These are phyloP conservation scores for Diaporthe sp. DNA, from an alignment of 2,329 filamentous ascomycete genomes.

Conservation along the genomic window DNA sequence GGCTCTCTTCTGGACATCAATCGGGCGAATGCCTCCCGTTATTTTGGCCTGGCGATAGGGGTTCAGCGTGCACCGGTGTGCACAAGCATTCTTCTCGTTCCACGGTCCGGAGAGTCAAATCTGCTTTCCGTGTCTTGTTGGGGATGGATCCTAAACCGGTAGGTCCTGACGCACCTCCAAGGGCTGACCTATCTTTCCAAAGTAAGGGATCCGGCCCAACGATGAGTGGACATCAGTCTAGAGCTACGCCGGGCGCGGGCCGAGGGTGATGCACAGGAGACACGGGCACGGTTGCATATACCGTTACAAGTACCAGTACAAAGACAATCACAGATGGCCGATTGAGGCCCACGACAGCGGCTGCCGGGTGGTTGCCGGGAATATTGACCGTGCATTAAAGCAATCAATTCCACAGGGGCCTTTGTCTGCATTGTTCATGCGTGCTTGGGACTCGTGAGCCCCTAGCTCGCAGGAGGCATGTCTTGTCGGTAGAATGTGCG, in stretches of 20 bases:
- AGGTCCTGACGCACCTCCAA: neutral
- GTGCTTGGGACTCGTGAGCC: neutral
- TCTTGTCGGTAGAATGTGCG: neutral
- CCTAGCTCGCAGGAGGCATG: neutral
- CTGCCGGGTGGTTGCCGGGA: neutral
- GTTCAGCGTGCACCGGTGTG: too few relatives aligned
- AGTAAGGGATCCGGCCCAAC: too few relatives aligned
- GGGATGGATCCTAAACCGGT: neutral
- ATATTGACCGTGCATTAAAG: neutral
- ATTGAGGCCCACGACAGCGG: neutral
- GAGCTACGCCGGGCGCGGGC: neutral
- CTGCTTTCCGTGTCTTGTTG: too few relatives aligned
- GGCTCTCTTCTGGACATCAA: neutral
- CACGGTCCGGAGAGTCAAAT: too few relatives aligned
- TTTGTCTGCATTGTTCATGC: neutral
- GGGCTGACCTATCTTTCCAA: too few relatives aligned
- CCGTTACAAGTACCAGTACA: neutral
- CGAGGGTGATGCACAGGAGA: neutral
- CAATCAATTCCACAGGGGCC: neutral
- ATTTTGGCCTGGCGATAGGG: too few relatives aligned
- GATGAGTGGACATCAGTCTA: neutral
- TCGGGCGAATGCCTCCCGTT: too few relatives aligned
- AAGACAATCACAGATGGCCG: neutral
- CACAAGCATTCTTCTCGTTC: too few relatives aligned
- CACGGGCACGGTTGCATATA: neutral